Base-by-base conservation (phyloP, 73 alveolate genomes). In the Paramecium bursaria region DNA sequence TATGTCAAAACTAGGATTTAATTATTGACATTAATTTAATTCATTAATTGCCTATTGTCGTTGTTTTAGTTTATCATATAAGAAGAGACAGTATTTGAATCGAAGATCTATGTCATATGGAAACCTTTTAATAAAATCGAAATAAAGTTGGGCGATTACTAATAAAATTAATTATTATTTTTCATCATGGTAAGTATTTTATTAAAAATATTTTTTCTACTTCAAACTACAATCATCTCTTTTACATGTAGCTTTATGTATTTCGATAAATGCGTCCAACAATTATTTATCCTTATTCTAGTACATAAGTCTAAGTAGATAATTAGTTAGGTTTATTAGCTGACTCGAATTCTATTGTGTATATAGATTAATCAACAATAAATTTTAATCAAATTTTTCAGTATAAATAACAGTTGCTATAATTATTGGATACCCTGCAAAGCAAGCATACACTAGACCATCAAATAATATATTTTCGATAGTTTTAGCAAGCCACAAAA, bases 191-290 rank as follows among this genome's bases (percentile, higher is more conserved):
- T 75, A 0, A 46, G 60, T 17, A 50, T n/a, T n/a, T n/a, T n/a
- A n/a, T n/a, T n/a, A n/a, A n/a, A n/a, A n/a, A n/a, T n/a, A 31
- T 7, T 54, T 54, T 22, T 75, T 75, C 39, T 48, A 75, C 11
- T 75, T 75, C 3, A 61, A n/a, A 50, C 49, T 57, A 52, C 88
- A 75, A 51, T 75, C 88, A 31, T 75, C 88, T 33, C 88, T 75
- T 19, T 27, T 13, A 51, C 88, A 75, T 31, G 88, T 75, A 3
- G 27, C 11, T 22, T 27, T 50, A 10, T 75, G 88, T 11, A 48
- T 48, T 27, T 75, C 88, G 29, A 75, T 50, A 30, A 33, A 75
- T 0, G 48, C 74, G 30, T 29, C 88, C 51, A 52, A n/a, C 77
- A 30, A 50, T 17, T 1, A 50, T 25, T 46, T 50, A 26, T 27